Conservation (phyloP, 352 stramenopile species). For the Phytophthora sansomeana region DNA sequence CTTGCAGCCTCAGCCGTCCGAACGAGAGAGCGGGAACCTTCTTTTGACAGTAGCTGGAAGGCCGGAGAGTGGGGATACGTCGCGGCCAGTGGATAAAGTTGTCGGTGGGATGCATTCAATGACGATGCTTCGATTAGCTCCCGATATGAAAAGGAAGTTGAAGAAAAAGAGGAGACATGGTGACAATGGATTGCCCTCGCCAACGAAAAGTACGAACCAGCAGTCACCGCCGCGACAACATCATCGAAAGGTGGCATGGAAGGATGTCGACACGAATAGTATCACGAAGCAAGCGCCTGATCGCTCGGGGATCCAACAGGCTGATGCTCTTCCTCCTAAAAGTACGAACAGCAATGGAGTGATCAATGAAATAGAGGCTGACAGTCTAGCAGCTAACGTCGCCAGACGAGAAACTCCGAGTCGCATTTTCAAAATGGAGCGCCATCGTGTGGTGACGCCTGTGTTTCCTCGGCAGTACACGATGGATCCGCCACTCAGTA, state of each 20-base stretch:
- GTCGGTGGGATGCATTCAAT: not conserved
- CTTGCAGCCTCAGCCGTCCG: conserved; percentile 53
- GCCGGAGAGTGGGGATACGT: conserved; percentile 42
- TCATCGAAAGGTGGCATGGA: conserved; percentile 18
- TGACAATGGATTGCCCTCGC: conserved; percentile 6
- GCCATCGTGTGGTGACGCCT: conserved; percentile 66
- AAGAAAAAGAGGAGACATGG: conserved; percentile 25
- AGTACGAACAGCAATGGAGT: not conserved
- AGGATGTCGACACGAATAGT: conserved; percentile 1
- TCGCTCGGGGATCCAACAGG: not conserved
- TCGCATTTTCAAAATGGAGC: conserved; percentile 76
- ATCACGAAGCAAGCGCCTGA: not conserved
- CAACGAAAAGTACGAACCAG: conserved; percentile 24
- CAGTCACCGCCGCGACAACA: conserved; percentile 26
- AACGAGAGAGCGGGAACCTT: conserved; percentile 54
- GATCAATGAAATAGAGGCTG: not conserved
- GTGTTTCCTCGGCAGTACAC: conserved; percentile 41
- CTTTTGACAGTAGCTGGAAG: conserved; percentile 59
- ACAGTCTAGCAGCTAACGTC: conserved; percentile 36
- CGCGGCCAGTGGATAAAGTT: not conserved
- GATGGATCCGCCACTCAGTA: conserved; percentile 33
- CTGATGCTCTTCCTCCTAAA: not conserved
- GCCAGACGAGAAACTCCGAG: conserved; percentile 47
- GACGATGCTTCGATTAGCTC: not conserved
- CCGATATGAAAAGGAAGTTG: conserved; percentile 20